Evolutionary conservation across 2,329 filamentous ascomycete species (phyloP).

Genomic region (Pseudogymnoascus sp.): DNA sequence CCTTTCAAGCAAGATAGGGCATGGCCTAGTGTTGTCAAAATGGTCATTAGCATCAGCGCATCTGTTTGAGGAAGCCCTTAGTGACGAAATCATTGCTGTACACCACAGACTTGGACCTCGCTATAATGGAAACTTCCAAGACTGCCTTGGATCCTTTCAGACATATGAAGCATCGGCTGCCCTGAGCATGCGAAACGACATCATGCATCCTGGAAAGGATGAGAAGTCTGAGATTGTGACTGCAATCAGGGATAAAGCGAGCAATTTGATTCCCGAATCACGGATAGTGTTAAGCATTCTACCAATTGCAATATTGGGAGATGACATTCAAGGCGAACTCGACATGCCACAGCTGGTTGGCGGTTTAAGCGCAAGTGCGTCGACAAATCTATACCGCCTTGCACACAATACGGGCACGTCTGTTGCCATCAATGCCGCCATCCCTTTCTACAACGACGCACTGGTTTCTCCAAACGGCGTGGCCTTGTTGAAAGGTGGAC

Average conservation of each 20-base stretch:
- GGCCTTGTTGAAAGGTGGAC: constrained; percentile 73
- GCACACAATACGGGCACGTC: constrained; percentile 68
- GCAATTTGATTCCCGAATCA: constrained; percentile 70
- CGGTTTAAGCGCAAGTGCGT: constrained; percentile 65
- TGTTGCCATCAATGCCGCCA: constrained; percentile 79
- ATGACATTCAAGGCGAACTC: constrained; percentile 65
- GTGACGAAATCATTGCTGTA: constrained; percentile 86
- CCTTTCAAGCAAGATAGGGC: constrained; percentile 67
- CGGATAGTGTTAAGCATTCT: constrained; percentile 78
- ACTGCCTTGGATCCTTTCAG: constrained; percentile 90
- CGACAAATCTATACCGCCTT: constrained; percentile 59
- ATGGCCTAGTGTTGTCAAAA: constrained; percentile 65
- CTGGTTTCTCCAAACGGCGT: constrained; percentile 75
- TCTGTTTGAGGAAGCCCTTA: constrained; percentile 78
- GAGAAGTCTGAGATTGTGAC: constrained; percentile 85
- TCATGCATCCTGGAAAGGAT: constrained; percentile 80
- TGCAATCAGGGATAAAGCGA: constrained; percentile 80
- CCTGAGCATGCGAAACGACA: constrained; percentile 84
- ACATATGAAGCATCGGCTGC: constrained; percentile 92
- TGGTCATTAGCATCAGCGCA: constrained; percentile 90
- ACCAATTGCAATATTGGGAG: constrained; percentile 70
- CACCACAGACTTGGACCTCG: constrained; percentile 83
- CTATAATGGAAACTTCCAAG: constrained; percentile 94
- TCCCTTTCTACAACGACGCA: constrained; percentile 82
- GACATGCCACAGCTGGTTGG: constrained; percentile 70